Base-by-base conservation (phyloP, 345 rosid genomes). In the Corymbia maculata region DNA sequence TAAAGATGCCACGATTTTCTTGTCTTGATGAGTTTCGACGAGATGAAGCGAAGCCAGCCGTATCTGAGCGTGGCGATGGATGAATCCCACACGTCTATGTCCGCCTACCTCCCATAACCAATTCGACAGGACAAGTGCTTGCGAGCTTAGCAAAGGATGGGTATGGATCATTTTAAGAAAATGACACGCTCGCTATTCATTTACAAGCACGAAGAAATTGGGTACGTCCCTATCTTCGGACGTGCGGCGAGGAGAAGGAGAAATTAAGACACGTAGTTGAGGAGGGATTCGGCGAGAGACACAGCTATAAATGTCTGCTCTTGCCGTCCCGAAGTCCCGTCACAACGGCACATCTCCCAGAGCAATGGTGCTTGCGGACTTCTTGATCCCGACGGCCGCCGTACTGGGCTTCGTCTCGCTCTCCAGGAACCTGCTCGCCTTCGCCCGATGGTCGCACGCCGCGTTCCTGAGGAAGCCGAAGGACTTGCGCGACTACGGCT, bases 401-500 rank as follows among this genome's bases (percentile, higher is more conserved):
- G 4, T 42, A 17, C 11, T 92, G 6, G 93, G 96, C 47, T 90
- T 92, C 88, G 6, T 92, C 51, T 85, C 88, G 9, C 55, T 91
- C 4, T 24, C 15, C 66, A 90, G 85, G 61, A 86, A 52, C 52
- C 19, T 87, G 50, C 51, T 93, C 36, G 6, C 64, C 82, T 75
- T 93, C 13, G 4, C 88, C 79, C 64, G 15, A 36, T 93, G 94
- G 94, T 79, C 93, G 22, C 92, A 89, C 87, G 24, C 53, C 52
- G 89, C 84, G 89, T 91, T 94, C 91, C 51, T 91, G 66, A 85
- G 96, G 82, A 90, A 91, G 1, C 89, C 93, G 1, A 93, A 93
- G 90, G 90, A 93, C 70, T 87, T 92, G 70, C 85, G 55, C 10
- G 51, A 89, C 30, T 93, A 94, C n/a, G 93, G 94, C 85, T 89